These are phyloP conservation scores for Fragaria vesca DNA, from an alignment of 306 rosid species.

Conservation along the genomic window DNA sequence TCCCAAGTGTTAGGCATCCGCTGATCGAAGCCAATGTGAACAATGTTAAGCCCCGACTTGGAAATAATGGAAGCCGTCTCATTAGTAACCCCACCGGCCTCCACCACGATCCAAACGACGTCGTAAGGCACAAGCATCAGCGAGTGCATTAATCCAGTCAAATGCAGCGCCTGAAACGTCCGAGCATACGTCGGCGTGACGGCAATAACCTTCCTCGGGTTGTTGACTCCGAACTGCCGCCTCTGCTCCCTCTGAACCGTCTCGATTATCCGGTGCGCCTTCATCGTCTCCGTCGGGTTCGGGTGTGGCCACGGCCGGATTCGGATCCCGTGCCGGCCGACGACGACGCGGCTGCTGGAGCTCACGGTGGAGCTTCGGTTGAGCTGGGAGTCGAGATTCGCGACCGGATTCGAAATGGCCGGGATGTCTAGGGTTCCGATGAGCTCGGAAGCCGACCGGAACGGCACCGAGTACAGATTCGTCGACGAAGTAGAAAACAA, in stretches of 20 bases:
- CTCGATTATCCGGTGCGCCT: slow-evolving; percentile 88
- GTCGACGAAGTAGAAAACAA: slow-evolving; percentile 68
- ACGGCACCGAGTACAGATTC: slow-evolving; percentile 63
- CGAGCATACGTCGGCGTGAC: slow-evolving; percentile 88
- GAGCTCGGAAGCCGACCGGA: slow-evolving; percentile 55
- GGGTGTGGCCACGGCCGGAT: slow-evolving; percentile 99
- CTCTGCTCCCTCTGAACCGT: slow-evolving; percentile 90
- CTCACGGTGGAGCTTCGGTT: slow-evolving; percentile 39
- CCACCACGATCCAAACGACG: slow-evolving; percentile 91
- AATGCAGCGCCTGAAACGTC: slow-evolving; percentile 88
- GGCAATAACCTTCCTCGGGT: slow-evolving; percentile 64
- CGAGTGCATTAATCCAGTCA: slow-evolving; percentile 94
- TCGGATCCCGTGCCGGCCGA: slow-evolving; percentile 99
- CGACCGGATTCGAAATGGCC: slow-evolving; percentile 25
- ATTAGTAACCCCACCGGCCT: slow-evolving; percentile 84
- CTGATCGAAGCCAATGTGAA: slow-evolving; percentile 66
- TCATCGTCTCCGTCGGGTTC: slow-evolving; percentile 88
- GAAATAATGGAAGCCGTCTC: slow-evolving; percentile 78
- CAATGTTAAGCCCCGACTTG: slow-evolving; percentile 62
- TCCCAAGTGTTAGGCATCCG: slow-evolving; percentile 87
- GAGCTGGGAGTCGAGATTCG: slow-evolving; percentile 26
- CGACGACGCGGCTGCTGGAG: slow-evolving; percentile 71
- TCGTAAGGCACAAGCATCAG: slow-evolving; percentile 85
- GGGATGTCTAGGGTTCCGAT: slow-evolving; percentile 34
- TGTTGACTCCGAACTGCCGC: slow-evolving; percentile 79